Base-by-base conservation (phyloP, 306 rosid genomes). In the Aeschynomene evenia region DNA sequence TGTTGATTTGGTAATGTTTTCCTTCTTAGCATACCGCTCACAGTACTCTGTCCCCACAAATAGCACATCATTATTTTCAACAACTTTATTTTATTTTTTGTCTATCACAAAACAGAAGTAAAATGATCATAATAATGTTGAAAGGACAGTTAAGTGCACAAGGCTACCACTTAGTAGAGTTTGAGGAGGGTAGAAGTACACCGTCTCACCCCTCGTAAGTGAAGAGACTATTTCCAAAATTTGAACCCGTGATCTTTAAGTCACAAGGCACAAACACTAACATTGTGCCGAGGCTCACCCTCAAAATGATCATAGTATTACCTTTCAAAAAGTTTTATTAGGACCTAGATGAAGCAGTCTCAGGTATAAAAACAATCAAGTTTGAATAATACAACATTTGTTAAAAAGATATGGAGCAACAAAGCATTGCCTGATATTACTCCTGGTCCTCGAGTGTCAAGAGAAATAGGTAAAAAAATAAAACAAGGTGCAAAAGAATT, bases 21-120 rank as follows among this genome's bases (percentile, higher is more conserved):
- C 99, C 85, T 83, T 85, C 80, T 85, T 95, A 8, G 99, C 99
- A 67, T 91, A 95, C 51, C 84, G 77, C 82, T 95, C 97, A 50
- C 97, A 95, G 72, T 95, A 95, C 80, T 95, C 99, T 95, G 89
- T 53, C 66, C 70, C 74, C 78, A 79, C 63, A 84, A 21, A 79
- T 15, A 69, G 55, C 37, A 77, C 18, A 28, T 21, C 56, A 52
- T 65, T 64, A 48, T 26, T 51, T 65, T 73, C 37, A 21, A 21
- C 54, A 70, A 5, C 21, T 34, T 53, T 28, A n/a, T n/a, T n/a
- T n/a, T n/a, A n/a, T 28, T 28, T 24, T 73, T 67, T 65, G 14
- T 11, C 55, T 50, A 52, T 50, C 59, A 57, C 45, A 37, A 73
- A 62, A 70, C 14, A 66, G 5, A 45, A n/a, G 6, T 5, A 40